A percentile compares a stretch with the other conserved stretches of the same genome.
Evolutionary conservation across 805 yeast genomes (phyloP).

Genomic region (Saturnispora serradocipensis): DNA sequence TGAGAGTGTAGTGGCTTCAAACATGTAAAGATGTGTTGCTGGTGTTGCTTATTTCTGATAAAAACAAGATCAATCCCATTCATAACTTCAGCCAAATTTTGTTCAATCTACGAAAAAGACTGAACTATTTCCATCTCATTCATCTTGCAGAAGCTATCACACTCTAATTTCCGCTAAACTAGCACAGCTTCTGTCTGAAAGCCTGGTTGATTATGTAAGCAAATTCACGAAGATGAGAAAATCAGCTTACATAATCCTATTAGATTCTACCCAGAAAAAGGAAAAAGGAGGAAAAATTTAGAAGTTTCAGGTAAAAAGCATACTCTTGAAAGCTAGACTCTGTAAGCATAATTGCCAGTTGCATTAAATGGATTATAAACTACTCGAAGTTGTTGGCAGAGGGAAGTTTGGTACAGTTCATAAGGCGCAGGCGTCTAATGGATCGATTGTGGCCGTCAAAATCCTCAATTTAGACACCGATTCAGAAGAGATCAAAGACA

Average conservation of each 20-base stretch:
- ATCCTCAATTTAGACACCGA: constrained; percentile 86
- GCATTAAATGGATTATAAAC: constrained; percentile 40
- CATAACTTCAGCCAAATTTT: too few species aligned
- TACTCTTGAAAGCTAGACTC: background rate
- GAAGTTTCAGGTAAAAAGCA: background rate
- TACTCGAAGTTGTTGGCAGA: constrained; percentile 87
- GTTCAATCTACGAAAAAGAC: too few species aligned
- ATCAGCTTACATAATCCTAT: background rate
- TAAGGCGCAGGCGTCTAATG: constrained; percentile 70
- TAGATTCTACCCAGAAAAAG: background rate
- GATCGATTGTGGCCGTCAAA: constrained; percentile 83
- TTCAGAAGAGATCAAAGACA: constrained; percentile 90
- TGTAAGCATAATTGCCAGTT: background rate
- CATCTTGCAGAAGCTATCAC: background rate
- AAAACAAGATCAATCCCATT: too few species aligned
- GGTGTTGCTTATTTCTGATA: too few species aligned
- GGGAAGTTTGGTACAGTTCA: constrained; percentile 97
- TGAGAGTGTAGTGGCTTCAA: too few species aligned
- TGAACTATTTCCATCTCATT: too few species aligned
- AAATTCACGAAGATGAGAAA: background rate
- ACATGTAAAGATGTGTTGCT: too few species aligned
- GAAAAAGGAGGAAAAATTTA: background rate
- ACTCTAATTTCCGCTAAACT: background rate
- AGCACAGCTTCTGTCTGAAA: background rate
- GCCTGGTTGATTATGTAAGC: background rate